Conservation (phyloP, 1,284 basidiomycete species). For the Ganoderma boninense region DNA sequence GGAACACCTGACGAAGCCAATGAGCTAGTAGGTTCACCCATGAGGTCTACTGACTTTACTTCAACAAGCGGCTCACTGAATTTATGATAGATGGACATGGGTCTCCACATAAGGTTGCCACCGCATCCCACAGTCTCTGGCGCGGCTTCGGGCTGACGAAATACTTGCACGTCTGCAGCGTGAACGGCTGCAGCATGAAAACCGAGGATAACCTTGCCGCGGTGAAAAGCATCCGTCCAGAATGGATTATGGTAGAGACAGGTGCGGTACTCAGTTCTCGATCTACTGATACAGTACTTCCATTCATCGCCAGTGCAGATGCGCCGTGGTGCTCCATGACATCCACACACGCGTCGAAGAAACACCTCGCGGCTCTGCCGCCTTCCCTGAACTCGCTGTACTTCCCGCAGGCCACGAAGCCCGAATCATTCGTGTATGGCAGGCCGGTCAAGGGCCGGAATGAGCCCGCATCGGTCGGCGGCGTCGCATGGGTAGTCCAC, state of each 20-base stretch:
- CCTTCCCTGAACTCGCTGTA: constrained; percentile 56
- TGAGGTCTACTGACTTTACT: too few species aligned
- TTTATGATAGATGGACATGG: constrained; percentile 67
- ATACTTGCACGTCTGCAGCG: constrained; percentile 42
- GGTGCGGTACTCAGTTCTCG: constrained; percentile 50
- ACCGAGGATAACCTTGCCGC: constrained; percentile 76
- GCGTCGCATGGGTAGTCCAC: constrained; percentile 82
- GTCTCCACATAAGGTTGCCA: constrained; percentile 69
- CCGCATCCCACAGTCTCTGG: background rate
- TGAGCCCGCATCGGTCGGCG: constrained; percentile 79
- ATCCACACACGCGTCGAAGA: constrained; percentile 76
- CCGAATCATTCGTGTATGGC: constrained; percentile 72
- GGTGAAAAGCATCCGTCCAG: constrained; percentile 67
- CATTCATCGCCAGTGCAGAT: constrained; percentile 53
- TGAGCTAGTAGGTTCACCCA: constrained; percentile 65
- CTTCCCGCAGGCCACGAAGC: constrained; percentile 64
- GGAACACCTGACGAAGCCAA: constrained; percentile 72
- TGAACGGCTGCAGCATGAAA: constrained; percentile 90
- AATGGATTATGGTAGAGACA: constrained; percentile 83
- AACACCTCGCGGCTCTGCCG: constrained; percentile 63
- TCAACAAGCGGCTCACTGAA: constrained; percentile 15
- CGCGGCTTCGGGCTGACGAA: background rate
- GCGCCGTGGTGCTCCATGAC: constrained; percentile 89
- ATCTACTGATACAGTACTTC: background rate
- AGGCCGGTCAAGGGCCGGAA: constrained; percentile 84